Conservation (phyloP, 192 early-diverging fungal species). For the Backusella sp. region DNA sequence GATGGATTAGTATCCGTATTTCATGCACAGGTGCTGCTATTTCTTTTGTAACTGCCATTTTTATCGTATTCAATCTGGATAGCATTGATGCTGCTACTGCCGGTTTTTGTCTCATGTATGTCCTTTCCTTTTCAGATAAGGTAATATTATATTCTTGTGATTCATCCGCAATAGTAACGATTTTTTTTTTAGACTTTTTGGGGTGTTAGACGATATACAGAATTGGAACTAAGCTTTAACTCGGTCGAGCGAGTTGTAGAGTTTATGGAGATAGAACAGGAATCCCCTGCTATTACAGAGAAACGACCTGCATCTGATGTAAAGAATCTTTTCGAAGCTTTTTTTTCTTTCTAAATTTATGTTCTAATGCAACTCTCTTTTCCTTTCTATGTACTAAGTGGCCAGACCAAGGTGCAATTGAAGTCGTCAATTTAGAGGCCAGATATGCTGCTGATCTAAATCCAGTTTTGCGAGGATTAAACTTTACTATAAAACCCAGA, state of each 20-base stretch:
- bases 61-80: conserved; percentile 55
- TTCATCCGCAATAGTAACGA: conserved; percentile 33
- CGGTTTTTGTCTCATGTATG: conserved; percentile 81
- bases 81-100: conserved; percentile 73
- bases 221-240: conserved; percentile 83
- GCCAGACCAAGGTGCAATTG: conserved; percentile 75
- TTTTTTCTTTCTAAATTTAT: background rate
- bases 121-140: conserved; percentile 59
- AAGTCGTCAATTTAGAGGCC: conserved; percentile 68
- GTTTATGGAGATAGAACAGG: conserved; percentile 83
- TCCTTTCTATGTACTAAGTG: conserved; percentile 37
- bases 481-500: conserved; percentile 56
- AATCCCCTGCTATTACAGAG: conserved; percentile 59
- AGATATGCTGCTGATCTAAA: conserved; percentile 70
- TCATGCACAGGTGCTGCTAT: conserved; percentile 71
- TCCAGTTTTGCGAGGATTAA: conserved; percentile 75
- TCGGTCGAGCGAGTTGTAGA: conserved; percentile 85
- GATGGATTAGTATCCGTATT: conserved; percentile 83
- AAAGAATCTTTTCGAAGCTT: conserved; percentile 27
- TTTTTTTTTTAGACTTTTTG: conserved; percentile 48
- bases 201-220: conserved; percentile 58
- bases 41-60: conserved; percentile 56
- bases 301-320: conserved; percentile 50
- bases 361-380: background rate
- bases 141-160: conserved; percentile 63